Conservation (phyloP, 768 basidiomycete species). For the Hydnum rufescens region DNA sequence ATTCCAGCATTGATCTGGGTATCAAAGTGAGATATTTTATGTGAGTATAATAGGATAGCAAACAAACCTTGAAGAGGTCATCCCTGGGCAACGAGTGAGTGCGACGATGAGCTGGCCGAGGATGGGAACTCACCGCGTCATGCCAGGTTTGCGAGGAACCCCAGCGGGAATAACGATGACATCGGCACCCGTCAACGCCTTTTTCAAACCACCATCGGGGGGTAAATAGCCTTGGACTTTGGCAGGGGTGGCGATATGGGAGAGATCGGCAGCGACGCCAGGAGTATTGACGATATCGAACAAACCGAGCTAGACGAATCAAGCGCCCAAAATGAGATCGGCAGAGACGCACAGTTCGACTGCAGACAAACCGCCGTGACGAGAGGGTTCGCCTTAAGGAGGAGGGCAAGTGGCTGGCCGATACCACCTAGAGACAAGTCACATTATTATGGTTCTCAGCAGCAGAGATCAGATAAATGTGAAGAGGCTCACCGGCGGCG, state of each 20-base stretch:
- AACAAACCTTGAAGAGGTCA: conserved; percentile 77
- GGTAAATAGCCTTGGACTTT: conserved; percentile 62
- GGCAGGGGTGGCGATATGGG: conserved; percentile 79
- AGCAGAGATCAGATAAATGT: neutral
- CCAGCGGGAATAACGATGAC: conserved; percentile 92
- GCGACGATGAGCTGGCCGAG: neutral
- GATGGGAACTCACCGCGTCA: conserved; percentile 16
- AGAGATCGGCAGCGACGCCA: conserved; percentile 87
- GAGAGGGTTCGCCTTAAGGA: conserved; percentile 69
- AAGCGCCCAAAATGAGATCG: neutral
- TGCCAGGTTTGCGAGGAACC: conserved; percentile 86
- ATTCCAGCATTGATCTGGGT: conserved; percentile 91
- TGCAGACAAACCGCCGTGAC: conserved; percentile 42
- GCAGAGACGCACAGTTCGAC: neutral
- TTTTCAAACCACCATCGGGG: conserved; percentile 60
- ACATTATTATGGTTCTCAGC: neutral
- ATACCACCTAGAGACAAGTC: conserved; percentile 50
- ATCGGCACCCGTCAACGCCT: conserved; percentile 67
- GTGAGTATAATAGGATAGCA: neutral
- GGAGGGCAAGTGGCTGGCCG: conserved; percentile 84
- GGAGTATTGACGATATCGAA: conserved; percentile 98
- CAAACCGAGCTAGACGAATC: conserved; percentile 41
- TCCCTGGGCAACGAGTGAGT: conserved; percentile 44
- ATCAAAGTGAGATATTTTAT: neutral
- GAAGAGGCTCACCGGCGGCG: conserved; percentile 49